A percentile compares a stretch with the other conserved stretches of the same genome.
phyloP scores from a whole-genome alignment of 345 rosid species.

The Aquilaria malaccensis region DNA sequence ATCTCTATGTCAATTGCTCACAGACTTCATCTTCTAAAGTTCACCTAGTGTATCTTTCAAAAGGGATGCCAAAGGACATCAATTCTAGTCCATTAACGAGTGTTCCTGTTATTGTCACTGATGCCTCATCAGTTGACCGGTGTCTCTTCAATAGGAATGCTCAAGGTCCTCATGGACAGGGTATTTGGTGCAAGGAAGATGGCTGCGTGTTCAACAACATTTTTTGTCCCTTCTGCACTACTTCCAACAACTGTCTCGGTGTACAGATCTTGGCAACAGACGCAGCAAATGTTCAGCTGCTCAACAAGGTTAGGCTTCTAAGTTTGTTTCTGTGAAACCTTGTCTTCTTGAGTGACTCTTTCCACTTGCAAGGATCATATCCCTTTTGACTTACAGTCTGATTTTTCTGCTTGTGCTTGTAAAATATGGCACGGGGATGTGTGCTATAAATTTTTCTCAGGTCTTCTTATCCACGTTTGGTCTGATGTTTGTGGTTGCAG shows the following conservation, averaged over 20 bases:
- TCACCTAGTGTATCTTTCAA: constrained; percentile 44
- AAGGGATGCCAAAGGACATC: constrained; percentile 24
- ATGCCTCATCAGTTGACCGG: constrained; percentile 50
- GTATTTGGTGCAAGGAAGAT: constrained; percentile 79
- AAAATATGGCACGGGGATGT: neutral
- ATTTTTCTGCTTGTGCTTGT: neutral
- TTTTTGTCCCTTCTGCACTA: constrained; percentile 73
- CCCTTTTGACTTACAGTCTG: neutral
- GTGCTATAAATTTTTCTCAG: neutral
- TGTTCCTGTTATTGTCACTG: constrained; percentile 49
- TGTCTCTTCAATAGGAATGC: constrained; percentile 28
- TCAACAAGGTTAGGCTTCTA: constrained; percentile 46
- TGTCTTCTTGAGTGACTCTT: neutral
- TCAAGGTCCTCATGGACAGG: constrained; percentile 32
- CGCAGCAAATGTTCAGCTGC: constrained; percentile 64
- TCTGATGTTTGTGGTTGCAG: constrained; percentile 26
- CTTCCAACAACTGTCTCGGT: constrained; percentile 55
- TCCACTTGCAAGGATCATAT: neutral
- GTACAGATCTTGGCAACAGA: constrained; percentile 79
- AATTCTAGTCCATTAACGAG: constrained; percentile 27
- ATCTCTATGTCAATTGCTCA: constrained; percentile 39
- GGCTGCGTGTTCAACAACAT: constrained; percentile 79
- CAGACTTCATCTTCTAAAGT: constrained; percentile 53
- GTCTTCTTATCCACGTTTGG: neutral
- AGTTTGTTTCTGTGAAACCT: neutral